Evolutionary conservation across 2,329 filamentous ascomycete species (phyloP).

Genomic region (Trichoderma aggressivum): DNA sequence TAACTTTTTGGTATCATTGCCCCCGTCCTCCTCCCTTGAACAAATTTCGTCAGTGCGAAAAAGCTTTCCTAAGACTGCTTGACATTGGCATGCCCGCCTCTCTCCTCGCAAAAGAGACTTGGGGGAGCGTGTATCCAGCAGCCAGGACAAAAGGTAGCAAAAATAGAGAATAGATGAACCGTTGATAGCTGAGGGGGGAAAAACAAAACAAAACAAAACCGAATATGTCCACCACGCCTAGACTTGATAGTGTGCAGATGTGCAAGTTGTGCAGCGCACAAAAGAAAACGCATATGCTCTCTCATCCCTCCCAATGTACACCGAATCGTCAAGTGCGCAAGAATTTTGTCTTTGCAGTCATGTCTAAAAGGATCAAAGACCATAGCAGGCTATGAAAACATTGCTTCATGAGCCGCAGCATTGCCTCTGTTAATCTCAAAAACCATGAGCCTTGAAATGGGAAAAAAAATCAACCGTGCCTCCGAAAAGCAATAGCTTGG

Average conservation of each 20-base stretch:
- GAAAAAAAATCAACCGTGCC: neutral
- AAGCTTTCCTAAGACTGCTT: neutral
- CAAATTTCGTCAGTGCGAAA: neutral
- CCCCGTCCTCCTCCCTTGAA: neutral
- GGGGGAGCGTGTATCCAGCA: slow-evolving; percentile 5
- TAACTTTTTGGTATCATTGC: slow-evolving; percentile 9
- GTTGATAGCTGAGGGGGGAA: neutral
- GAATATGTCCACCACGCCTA: neutral
- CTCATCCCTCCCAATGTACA: neutral
- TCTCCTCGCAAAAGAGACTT: neutral
- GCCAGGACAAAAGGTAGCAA: neutral
- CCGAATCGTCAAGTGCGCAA: neutral
- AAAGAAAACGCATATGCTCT: neutral
- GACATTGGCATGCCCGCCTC: neutral
- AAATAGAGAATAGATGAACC: neutral
- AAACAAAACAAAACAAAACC: neutral
- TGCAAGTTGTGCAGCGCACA: neutral
- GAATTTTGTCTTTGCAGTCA: neutral
- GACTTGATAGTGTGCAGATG: neutral
- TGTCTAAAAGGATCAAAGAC: neutral
- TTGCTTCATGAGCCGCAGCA: neutral
- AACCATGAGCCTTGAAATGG: neutral
- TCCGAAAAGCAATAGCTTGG: slow-evolving; percentile 4
- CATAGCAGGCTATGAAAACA: neutral
- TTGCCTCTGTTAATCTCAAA: neutral